Conservation (phyloP, 1,139 yeast species). For the Pneumocystis canis region DNA sequence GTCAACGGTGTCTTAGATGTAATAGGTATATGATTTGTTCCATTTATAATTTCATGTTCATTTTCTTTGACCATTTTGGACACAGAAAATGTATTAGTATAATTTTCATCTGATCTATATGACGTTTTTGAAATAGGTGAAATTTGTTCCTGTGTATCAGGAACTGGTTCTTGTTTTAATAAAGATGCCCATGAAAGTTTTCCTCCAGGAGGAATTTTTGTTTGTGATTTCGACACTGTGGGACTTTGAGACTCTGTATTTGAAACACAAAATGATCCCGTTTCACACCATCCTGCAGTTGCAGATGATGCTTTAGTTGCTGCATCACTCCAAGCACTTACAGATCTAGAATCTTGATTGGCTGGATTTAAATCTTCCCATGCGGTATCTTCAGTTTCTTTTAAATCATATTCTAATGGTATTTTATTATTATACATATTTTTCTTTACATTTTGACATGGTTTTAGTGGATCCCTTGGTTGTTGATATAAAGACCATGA, state of each 20-base stretch:
- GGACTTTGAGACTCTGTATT: background rate
- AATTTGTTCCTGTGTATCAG: background rate
- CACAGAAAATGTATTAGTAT: background rate
- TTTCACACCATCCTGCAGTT: background rate
- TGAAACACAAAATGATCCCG: background rate
- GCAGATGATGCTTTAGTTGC: conserved; percentile 7
- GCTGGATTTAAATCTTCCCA: background rate
- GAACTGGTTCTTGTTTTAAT: conserved; percentile 3
- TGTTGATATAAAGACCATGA: background rate
- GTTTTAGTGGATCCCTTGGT: background rate
- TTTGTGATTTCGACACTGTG: background rate
- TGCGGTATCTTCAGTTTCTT: background rate
- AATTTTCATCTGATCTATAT: background rate
- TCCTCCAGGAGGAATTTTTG: conserved; percentile 2
- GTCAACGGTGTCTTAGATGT: conserved; percentile 16
- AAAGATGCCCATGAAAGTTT: conserved; percentile 4
- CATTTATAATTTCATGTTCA: background rate
- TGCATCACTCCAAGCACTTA: conserved; percentile 6
- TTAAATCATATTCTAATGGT: background rate
- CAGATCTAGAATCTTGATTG: background rate
- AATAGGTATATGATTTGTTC: background rate
- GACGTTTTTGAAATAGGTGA: background rate
- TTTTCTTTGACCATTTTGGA: background rate
- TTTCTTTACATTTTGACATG: background rate
- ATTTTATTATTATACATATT: background rate